A percentile compares a stretch with the other conserved stretches of the same genome.
Conservation (phyloP, 768 basidiomycete species). For the Leccinum arenicola region DNA sequence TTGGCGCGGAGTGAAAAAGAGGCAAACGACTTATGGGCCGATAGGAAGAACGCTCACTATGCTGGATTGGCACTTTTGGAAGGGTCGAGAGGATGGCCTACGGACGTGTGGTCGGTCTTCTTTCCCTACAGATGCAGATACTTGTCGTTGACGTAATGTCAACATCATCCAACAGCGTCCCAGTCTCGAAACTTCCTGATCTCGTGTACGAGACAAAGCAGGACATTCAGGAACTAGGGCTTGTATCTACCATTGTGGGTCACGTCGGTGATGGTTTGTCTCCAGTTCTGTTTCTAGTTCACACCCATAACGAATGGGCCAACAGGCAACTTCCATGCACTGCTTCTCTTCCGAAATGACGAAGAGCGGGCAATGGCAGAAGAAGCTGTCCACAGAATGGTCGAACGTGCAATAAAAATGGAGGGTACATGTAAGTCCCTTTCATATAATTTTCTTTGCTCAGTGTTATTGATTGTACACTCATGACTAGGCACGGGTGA, state of each 20-base stretch:
- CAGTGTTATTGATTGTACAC: neutral
- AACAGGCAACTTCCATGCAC: slow-evolving; percentile 49
- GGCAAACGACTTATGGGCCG: slow-evolving; percentile 70
- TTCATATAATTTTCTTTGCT: neutral
- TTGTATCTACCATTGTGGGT: slow-evolving; percentile 65
- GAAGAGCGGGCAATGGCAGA: slow-evolving; percentile 45
- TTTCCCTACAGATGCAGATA: neutral
- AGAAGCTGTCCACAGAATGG: slow-evolving; percentile 57
- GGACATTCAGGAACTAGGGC: slow-evolving; percentile 55
- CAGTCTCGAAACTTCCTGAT: slow-evolving; percentile 62
- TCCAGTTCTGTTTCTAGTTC: slow-evolving; percentile 24
- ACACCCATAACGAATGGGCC: no score
- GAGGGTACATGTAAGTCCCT: slow-evolving; percentile 65
- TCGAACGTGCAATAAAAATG: slow-evolving; percentile 61
- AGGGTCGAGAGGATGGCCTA: slow-evolving; percentile 61
- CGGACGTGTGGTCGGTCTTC: slow-evolving; percentile 68
- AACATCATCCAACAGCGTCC: slow-evolving; percentile 41
- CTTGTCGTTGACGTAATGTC: neutral
- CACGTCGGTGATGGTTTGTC: slow-evolving; percentile 71
- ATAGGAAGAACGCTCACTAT: slow-evolving; percentile 68
- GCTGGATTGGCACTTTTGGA: slow-evolving; percentile 56
- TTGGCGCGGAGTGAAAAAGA: slow-evolving; percentile 64
- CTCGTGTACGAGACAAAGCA: slow-evolving; percentile 69
- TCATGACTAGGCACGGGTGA: slow-evolving; percentile 62
- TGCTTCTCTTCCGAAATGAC: slow-evolving; percentile 58